Conservation (phyloP, 768 basidiomycete species). For the Cystofilobasidium bisporidii region DNA sequence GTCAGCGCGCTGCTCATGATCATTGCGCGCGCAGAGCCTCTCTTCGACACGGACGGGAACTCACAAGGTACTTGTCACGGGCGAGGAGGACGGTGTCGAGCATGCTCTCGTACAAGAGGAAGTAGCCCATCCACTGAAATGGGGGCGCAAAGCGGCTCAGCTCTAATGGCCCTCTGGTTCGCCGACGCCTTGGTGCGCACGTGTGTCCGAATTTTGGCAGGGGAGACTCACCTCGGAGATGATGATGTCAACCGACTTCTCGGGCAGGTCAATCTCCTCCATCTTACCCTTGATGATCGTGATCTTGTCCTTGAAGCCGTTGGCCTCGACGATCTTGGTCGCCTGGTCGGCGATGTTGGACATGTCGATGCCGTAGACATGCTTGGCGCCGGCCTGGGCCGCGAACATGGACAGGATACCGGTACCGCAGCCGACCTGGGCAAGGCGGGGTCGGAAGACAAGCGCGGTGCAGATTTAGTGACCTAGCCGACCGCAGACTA, state of each 20-base stretch:
- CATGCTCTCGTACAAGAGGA: slow-evolving; percentile 98
- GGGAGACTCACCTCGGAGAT: slow-evolving; percentile 60
- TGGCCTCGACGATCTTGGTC: slow-evolving; percentile 88
- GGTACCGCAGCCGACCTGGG: slow-evolving; percentile 86
- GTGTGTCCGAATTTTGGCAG: no score
- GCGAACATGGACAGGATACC: slow-evolving; percentile 98
- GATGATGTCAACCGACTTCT: slow-evolving; percentile 85
- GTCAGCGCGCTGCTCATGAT: neutral
- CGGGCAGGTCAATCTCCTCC: slow-evolving; percentile 79
- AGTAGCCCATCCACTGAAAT: slow-evolving; percentile 99
- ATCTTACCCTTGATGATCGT: slow-evolving; percentile 96
- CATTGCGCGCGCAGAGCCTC: no score
- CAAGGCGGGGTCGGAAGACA: neutral
- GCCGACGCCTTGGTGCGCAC: no score
- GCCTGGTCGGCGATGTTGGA: slow-evolving; percentile 99
- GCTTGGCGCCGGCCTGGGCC: slow-evolving; percentile 85
- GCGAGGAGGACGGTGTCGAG: slow-evolving; percentile 95
- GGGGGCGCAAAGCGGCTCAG: no score
- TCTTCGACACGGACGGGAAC: no score
- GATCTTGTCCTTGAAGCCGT: slow-evolving; percentile 91
- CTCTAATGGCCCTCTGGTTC: no score
- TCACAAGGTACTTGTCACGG: slow-evolving; percentile 84
- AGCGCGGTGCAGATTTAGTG: no score
- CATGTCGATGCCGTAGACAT: slow-evolving; percentile 98
- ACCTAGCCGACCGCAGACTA: no score